Evolutionary conservation across 2,329 filamentous ascomycete species (phyloP), one percentile per base, ranked within the genome.

Genomic region (Trichoderma endophyticum): DNA sequence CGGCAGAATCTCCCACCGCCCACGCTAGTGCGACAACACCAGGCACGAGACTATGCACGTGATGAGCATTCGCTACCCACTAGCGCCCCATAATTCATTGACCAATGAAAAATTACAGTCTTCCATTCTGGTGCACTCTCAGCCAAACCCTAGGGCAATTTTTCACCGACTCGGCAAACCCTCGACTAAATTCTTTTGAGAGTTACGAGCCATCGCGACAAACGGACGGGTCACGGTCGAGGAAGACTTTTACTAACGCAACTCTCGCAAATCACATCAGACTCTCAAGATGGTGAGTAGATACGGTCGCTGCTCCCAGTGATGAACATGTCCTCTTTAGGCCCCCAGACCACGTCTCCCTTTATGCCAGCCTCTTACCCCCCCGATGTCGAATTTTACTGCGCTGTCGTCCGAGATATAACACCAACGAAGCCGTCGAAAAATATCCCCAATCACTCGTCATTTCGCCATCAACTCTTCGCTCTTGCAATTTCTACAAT

Each of bases 261-360:
- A 80, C 78, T 80, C 77, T 82, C 80, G 80, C 79, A 82, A 75
- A 80, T 76, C 80, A 80, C 79, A 80, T 81, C 81, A 82, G 80
- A 78, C 79, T 80, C 80, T 82, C 81, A 86, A 82, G 80, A 86
- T 86, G 84, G 84, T 85, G 82, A 85, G 84, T 84, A 76, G 73
- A 74, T 74, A 72, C 73, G 72, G 73, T 66, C 72, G 61, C 65
- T 48, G 59, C 67, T 56, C 68, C 48, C n/a, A 43, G 59, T 34
- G 34, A 71, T 72, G 70, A 24, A 71, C 12, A 66, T 34, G 72
- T 74, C 72, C 71, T 61, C 65, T 69, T 21, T 69, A 56, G 60
- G 60, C 32, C 24, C 6, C 14, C n/a, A 60, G 28, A 21, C 15
- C 57, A 70, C 66, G 56, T 70, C 48, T 72, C 74, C 73, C 72